Evolutionary conservation across 2,329 filamentous ascomycete genomes (phyloP).

Genomic region (Colletotrichum liaoningense): DNA sequence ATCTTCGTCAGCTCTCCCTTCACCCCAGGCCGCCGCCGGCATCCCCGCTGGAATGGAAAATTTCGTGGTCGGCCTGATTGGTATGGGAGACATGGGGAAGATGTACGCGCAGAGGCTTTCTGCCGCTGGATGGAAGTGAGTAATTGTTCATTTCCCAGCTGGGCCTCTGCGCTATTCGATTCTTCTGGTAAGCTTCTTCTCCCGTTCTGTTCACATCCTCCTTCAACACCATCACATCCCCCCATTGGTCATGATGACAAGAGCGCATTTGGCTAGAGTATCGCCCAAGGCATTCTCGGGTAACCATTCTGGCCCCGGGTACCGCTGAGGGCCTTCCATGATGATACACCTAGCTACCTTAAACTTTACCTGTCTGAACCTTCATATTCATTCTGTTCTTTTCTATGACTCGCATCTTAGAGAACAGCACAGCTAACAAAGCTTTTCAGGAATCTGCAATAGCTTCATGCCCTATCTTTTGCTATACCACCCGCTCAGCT

Average conservation of each 20-base stretch:
- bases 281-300: conserved; percentile 72
- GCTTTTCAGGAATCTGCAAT: conserved; percentile 42
- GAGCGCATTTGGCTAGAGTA: conserved; percentile 99
- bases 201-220: conserved; percentile 25
- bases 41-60: conserved; percentile 66
- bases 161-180: conserved; percentile 23
- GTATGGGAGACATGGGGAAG: conserved; percentile 99
- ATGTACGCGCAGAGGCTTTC: conserved; percentile 95
- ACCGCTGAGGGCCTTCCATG: conserved; percentile 80
- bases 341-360: conserved; percentile 99
- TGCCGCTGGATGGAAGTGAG: conserved; percentile 93
- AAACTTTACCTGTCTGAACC: conserved; percentile 83
- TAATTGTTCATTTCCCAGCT: conserved; percentile 37
- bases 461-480: conserved; percentile 41
- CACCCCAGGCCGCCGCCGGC: conserved; percentile 31
- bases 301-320: conserved; percentile 81
- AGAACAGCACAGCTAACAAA: conserved; percentile 34
- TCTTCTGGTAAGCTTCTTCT: conserved; percentile 50
- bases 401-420: conserved; percentile 25
- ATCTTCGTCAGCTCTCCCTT: conserved; percentile 25
- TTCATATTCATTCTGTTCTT: conserved; percentile 37
- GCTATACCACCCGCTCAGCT: neutral
- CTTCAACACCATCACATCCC: conserved; percentile 5
- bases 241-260: conserved; percentile 86
- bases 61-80: conserved; percentile 92